Evolutionary conservation across 257 asterid genomes (phyloP).

Genomic region (Fraxinus anomala): DNA sequence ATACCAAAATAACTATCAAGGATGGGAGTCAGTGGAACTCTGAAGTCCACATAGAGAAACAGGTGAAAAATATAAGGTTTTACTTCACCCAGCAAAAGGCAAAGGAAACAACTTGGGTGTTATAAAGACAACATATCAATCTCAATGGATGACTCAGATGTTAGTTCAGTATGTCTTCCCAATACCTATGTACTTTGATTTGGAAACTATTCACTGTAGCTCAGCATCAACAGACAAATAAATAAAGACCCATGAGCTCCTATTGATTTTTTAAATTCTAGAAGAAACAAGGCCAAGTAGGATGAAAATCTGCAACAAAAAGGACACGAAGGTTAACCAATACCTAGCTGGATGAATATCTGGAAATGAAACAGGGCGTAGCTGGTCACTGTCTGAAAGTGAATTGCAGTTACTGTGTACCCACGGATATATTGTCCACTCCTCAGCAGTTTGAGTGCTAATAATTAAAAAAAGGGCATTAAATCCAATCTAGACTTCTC

Average conservation of each 20-base stretch:
- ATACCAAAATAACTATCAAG: constrained; percentile 15
- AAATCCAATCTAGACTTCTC: constrained; percentile 21
- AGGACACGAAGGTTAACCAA: constrained; percentile 21
- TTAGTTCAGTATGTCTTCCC: constrained; percentile 7
- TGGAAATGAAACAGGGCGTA: constrained; percentile 84
- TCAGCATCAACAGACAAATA: constrained; percentile 7
- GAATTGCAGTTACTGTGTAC: constrained; percentile 94
- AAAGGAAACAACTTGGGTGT: constrained; percentile 9
- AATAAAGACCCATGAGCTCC: background rate
- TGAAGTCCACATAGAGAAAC: background rate
- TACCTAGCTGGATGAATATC: constrained; percentile 98
- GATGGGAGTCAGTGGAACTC: background rate
- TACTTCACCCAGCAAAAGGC: constrained; percentile 9
- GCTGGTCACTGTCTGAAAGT: constrained; percentile 84
- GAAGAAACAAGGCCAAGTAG: background rate
- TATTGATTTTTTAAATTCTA: background rate
- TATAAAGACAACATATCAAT: constrained; percentile 1
- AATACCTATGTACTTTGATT: constrained; percentile 3
- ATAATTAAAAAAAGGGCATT: constrained; percentile 22
- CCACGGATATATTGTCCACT: constrained; percentile 99
- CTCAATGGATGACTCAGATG: constrained; percentile 5
- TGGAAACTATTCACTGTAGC: constrained; percentile 9
- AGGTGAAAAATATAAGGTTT: background rate
- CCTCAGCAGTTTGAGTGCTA: constrained; percentile 68
- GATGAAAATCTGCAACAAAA: background rate